Evolutionary conservation across 1,139 yeast genomes (phyloP).

Genomic region (Zygosaccharomyces pseudobailii): DNA sequence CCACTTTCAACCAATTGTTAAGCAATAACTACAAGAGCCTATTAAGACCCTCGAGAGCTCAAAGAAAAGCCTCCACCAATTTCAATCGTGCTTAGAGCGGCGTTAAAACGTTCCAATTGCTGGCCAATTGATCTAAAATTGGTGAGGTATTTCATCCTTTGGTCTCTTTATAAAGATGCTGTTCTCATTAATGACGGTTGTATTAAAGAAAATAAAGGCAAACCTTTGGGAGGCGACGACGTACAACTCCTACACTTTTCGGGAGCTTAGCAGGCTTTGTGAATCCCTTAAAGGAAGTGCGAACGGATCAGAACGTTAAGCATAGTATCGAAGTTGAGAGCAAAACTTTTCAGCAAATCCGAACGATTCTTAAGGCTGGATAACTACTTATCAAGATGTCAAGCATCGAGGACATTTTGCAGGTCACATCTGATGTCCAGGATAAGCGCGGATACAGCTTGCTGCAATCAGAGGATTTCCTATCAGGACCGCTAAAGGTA

Average conservation of each 20-base stretch:
- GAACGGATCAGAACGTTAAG: not conserved
- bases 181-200: not conserved
- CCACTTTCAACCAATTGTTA: not conserved
- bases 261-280: not conserved
- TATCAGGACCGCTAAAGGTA: slow-evolving; percentile 5
- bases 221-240: not conserved
- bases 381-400: slow-evolving; percentile 14
- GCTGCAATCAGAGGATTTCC: slow-evolving; percentile 16
- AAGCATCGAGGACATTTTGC: slow-evolving; percentile 28
- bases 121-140: not conserved
- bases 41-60: not conserved
- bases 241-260: not conserved
- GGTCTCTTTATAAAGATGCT: not conserved
- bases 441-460: slow-evolving; percentile 21
- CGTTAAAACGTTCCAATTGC: not conserved
- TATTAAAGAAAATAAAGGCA: not conserved
- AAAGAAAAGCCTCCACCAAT: not conserved
- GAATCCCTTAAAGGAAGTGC: not conserved
- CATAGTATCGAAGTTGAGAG: not conserved
- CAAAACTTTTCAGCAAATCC: not conserved
- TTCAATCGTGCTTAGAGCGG: not conserved
- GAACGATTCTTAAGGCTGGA: not conserved
- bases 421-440: slow-evolving; percentile 20
- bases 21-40: not conserved
- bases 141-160: not conserved